Conservation (phyloP, 163 green algal species). For the Chlorella variabilis region DNA sequence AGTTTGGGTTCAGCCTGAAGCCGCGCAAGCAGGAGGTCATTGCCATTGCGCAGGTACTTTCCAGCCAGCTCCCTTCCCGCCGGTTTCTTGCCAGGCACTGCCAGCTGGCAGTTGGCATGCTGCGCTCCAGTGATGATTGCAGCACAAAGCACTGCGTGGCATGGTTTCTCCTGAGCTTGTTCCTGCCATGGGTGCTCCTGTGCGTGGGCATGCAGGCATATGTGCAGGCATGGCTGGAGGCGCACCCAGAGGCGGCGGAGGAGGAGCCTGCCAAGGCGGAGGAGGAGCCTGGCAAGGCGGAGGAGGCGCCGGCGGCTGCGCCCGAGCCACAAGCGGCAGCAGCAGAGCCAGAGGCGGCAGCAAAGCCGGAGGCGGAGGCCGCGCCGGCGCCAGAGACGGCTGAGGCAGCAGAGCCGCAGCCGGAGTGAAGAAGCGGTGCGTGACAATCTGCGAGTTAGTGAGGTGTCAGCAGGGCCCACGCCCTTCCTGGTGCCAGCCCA, state of each 20-base stretch:
- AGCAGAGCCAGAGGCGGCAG: background rate
- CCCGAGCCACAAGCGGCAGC: background rate
- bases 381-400: too few species aligned
- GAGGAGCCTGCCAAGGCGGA: background rate
- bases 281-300: background rate
- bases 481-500: too few species aligned
- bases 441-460: too few species aligned
- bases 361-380: background rate
- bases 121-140: too few species aligned
- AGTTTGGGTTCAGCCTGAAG: conserved; percentile 42
- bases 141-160: too few species aligned
- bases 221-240: conserved; percentile 22
- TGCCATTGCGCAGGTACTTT: background rate
- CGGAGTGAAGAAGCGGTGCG: too few species aligned
- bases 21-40: conserved; percentile 39
- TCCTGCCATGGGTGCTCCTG: too few species aligned
- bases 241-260: background rate
- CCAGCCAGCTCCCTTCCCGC: background rate
- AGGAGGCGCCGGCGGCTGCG: background rate
- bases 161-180: too few species aligned
- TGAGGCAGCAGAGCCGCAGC: background rate
- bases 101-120: too few species aligned
- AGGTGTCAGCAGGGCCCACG: too few species aligned
- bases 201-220: background rate
- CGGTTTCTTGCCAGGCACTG: too few species aligned